A percentile compares a stretch with the other conserved stretches of the same genome.
Evolutionary conservation across 208 protist genomes (phyloP).

Genomic region (Crithidia fasciculata): DNA sequence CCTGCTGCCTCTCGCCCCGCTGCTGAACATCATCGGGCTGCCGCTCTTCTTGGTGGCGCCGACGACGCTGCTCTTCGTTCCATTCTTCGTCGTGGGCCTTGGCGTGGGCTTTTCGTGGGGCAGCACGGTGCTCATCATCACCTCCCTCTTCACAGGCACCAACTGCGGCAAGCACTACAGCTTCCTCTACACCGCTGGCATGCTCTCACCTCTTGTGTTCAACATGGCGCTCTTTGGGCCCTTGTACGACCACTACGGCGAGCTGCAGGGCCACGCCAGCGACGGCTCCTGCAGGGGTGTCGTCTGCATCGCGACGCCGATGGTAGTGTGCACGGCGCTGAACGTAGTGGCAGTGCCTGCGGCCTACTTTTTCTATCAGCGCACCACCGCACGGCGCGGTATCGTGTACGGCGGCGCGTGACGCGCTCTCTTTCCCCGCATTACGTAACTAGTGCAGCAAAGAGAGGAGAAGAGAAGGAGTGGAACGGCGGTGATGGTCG

Average conservation of each 20-base stretch:
- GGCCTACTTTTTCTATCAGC: conserved; percentile 46
- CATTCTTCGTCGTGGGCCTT: conserved; percentile 78
- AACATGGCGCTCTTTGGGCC: conserved; percentile 79
- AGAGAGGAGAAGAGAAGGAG: neutral
- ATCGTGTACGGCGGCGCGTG: conserved; percentile 11
- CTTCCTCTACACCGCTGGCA: conserved; percentile 82
- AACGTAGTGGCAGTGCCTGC: conserved; percentile 53
- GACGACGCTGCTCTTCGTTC: conserved; percentile 46
- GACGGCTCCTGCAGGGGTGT: conserved; percentile 51
- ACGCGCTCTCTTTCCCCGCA: too few relatives aligned
- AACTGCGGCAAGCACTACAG: conserved; percentile 89
- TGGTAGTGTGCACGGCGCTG: conserved; percentile 56
- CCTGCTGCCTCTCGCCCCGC: conserved; percentile 55
- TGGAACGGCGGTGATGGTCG: too few relatives aligned
- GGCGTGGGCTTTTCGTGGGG: conserved; percentile 83
- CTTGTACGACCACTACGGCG: conserved; percentile 70
- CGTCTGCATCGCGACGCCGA: conserved; percentile 59
- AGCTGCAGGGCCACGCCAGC: conserved; percentile 35
- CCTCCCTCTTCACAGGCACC: conserved; percentile 53
- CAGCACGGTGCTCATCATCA: conserved; percentile 75
- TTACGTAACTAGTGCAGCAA: neutral
- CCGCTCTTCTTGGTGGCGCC: conserved; percentile 61
- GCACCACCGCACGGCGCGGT: conserved; percentile 32
- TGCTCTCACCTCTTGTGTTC: conserved; percentile 81
- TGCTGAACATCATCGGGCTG: conserved; percentile 70